Base-by-base conservation (phyloP, 1,284 basidiomycete genomes). In the Clitocybe nebularis region DNA sequence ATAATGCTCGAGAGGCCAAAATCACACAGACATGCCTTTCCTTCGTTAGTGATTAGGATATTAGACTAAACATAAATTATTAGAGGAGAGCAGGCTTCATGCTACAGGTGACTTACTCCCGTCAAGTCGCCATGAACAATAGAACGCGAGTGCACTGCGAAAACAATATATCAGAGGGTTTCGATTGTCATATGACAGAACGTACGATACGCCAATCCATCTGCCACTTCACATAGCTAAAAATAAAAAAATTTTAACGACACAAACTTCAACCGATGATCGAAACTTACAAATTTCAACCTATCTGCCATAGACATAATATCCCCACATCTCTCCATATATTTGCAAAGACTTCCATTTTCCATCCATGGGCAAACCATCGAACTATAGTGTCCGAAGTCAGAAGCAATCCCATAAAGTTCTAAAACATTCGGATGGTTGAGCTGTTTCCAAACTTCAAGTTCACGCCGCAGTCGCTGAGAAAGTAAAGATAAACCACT, bases 351-450 rank as follows among this genome's bases (percentile, higher is more conserved):
- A 20, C 66, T 72, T 2, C 73, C 73, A 30, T 73, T 64, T 8
- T 71, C 66, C 42, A 67, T 56, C 72, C 72, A 75, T 0, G 72
- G 74, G 34, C 66, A 75, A 5, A 75, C 71, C 58, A 75, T 68
- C 0, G 69, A 65, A 6, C 51, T 51, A 28, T 67, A 66, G 19
- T 55, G 63, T 9, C 72, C 71, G 44, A 72, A 72, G 40, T 62
- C 66, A 4, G 51, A 49, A 2, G 61, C 57, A 3, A 58, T 59
- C 2, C 72, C 72, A 39, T 61, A 62, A 0, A 75, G 51, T 32
- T 63, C 58, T 20, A 75, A 44, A 26, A 75, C 49, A 26, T 75
- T 63, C 16, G 48, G 62, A 50, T 75, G 73, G 0, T 54, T 37
- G 4, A 75, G 60, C 20, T 52, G 48, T 35, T 55, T 61, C 72